Evolutionary conservation across 495 filamentous ascomycete species (phyloP).

Genomic region (Stereocaulon alpinum): DNA sequence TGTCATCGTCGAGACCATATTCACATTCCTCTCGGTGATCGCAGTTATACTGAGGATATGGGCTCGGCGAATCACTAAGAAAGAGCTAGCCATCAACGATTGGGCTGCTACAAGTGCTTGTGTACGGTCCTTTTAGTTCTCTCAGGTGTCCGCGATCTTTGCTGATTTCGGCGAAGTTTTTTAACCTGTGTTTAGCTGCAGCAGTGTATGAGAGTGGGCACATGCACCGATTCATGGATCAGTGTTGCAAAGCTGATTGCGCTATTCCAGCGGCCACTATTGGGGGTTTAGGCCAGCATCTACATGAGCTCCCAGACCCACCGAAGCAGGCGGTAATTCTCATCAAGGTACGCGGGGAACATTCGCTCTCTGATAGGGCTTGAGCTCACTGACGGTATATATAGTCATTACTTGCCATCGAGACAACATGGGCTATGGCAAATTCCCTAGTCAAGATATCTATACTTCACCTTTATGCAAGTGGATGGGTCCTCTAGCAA

Average conservation of each 20-base stretch:
- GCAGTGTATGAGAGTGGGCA: not conserved
- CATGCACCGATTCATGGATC: too few species aligned
- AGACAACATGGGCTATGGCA: not conserved
- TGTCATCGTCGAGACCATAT: not conserved
- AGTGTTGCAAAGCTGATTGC: too few species aligned
- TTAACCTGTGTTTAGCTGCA: not conserved
- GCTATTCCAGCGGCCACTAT: too few species aligned
- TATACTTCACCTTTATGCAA: not conserved
- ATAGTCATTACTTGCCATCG: not conserved
- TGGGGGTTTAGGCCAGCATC: not conserved
- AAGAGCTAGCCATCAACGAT: not conserved
- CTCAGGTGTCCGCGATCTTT: not conserved
- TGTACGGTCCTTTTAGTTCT: not conserved
- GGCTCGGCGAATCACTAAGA: not conserved
- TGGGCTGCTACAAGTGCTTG: not conserved
- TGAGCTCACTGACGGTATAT: not conserved
- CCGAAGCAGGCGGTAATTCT: not conserved
- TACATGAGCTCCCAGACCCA: not conserved
- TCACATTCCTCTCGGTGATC: not conserved
- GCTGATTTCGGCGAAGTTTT: not conserved
- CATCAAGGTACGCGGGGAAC: not conserved
- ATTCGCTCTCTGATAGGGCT: too few species aligned
- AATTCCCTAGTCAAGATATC: not conserved
- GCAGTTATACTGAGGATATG: not conserved
- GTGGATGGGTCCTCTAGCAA: not conserved